Base-by-base conservation (phyloP, 106 monocot genomes). In the Apostasia shenzhenica region DNA sequence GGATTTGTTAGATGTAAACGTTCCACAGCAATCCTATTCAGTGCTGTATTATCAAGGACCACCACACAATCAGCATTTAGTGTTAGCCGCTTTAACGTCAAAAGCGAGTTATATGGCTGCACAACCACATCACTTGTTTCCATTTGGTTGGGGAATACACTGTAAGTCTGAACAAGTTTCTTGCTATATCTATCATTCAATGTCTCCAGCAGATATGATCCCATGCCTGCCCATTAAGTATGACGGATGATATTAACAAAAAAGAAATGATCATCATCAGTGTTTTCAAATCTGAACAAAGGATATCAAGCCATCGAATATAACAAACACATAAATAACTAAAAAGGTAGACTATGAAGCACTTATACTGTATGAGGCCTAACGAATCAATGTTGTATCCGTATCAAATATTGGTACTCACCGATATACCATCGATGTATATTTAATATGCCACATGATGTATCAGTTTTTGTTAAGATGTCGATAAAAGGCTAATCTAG, bases 61-160 rank as follows among this genome's bases (percentile, higher is more conserved):
- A 99, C 99, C 66, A 99, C 99, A 75, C 99, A 99, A 79, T 99
- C 99, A 69, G 99, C 99, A 82, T 99, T 99, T 43, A 99, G 61
- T 48, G 99, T 88, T 62, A 99, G 63, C n/a, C 99, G 73, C 73
- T 99, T 99, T 42, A 99, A 72, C 26, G 99, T 93, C 70, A 99
- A 72, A 59, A 99, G 89, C 44, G 99, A 99, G 67, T 99, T 99
- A 71, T 99, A 99, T 26, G 99, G 99, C 67, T 99, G 99, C 44
- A 99, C 99, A 12, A 99, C 99, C 41, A 93, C 93, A 75, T 99
- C 95, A 80, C 91, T 91, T 6, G 91, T 89, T 76, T 95, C 99
- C 83, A 87, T 93, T 73, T 99, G 93, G 66, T 99, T 99, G 12
- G 99, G 99, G 75, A 99, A 99, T 0, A 99, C 99, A 83, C 90